Base-by-base conservation (phyloP, 306 rosid species). In the Vicia sativa region DNA sequence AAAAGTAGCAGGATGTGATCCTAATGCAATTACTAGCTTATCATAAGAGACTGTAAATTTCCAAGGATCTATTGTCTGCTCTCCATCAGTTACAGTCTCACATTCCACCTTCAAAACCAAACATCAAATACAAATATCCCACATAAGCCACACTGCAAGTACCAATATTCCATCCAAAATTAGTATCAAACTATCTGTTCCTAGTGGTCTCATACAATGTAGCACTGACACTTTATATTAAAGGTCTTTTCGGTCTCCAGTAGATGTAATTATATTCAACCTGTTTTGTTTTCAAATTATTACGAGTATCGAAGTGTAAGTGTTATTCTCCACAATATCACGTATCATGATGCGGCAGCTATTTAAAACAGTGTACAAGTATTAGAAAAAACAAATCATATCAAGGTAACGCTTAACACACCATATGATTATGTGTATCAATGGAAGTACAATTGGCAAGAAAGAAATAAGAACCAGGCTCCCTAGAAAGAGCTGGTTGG, bases 381-480 rank as follows among this genome's bases (percentile, higher is more conserved):
- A 14, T 3, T 14, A 45, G 46, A 18, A 19, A 19, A 19, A 49
- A 48, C 9, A 19, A 50, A 50, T 9, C 26, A 19, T 21, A 52
- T 19, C 58, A 21, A 21, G 9, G 2, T 21, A 21, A 44, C 74
- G 13, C 38, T 26, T 16, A 35, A 49, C 72, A 72, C 38, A 90
- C 97, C 95, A 26, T 11, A 55, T 87, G 96, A 14, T 85, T 79
- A 39, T 89, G 78, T 25, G 85, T 15, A 42, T 86, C 81, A 39
- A 92, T 71, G 44, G 62, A 61, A 57, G 79, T 80, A 69, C 96
- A 89, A 31, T 86, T 89, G 12, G 98, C 84, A n/a, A 92, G 96
- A 83, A 87, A 92, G 83, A 92, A 92, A 76, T 78, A 92, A 5
- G 98, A 92, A 8, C 92, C 96, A 7, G 98, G 91, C 39, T 92